Evolutionary conservation across 2,329 filamentous ascomycete genomes (phyloP), one percentile per base, ranked within the genome.

Genomic region (Penicillium sp.): DNA sequence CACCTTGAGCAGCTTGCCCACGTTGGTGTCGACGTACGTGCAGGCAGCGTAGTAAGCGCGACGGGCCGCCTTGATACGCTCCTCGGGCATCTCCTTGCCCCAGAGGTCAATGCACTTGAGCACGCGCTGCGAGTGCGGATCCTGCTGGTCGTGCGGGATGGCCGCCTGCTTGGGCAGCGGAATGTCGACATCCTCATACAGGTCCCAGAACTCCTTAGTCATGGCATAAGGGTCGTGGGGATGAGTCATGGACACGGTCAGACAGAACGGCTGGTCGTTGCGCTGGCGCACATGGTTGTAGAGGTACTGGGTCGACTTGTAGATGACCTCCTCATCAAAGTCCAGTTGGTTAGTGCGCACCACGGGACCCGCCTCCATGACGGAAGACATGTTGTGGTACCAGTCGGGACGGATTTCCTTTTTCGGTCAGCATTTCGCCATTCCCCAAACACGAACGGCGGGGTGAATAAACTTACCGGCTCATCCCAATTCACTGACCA

Each of bases 401-500:
- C 89, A 96, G 71, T 96, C 90, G 37, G 91, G 81, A 40, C 90
- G 81, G 39, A 74, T 67, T 22, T 72, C 67, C 68, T 71, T n/a
- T n/a, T n/a, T n/a, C n/a, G n/a, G n/a, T n/a, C n/a, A n/a, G n/a
- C n/a, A n/a, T n/a, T n/a, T n/a, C n/a, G n/a, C n/a, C n/a, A n/a
- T n/a, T n/a, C n/a, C n/a, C n/a, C n/a, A n/a, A n/a, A 53, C 9
- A 35, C 66, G 59, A n/a, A n/a, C n/a, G n/a, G n/a, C n/a, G n/a
- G n/a, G n/a, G n/a, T n/a, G n/a, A n/a, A n/a, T n/a, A n/a, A n/a
- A n/a, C n/a, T n/a, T 63, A 71, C 84, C 10, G 90, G 89, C 67
- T 90, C 83, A 66, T 96, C 90, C 90, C 90, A 96, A 72, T 95
- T 90, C 56, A 95, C 90, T 12, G 85, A 84, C 90, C 90, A 96